Evolutionary conservation across 148 eudicot species (phyloP).

Genomic region (Rhododendron vialii): DNA sequence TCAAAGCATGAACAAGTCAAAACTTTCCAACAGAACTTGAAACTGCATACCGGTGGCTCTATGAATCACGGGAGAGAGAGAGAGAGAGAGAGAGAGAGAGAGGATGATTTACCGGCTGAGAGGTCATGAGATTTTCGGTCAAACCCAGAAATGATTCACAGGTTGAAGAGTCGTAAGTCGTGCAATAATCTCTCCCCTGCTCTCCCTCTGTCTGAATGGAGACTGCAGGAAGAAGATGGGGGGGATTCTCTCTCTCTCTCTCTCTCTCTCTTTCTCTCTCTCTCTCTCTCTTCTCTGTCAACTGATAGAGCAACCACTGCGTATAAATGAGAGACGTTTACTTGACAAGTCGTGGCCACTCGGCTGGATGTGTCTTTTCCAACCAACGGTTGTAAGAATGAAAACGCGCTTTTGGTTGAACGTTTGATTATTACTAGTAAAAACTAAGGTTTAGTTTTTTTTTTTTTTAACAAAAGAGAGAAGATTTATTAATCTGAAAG

Average conservation of each 20-base stretch:
- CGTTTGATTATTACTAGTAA: neutral
- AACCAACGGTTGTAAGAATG: neutral
- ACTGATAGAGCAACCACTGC: slow-evolving; percentile 1
- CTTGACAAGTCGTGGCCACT: neutral
- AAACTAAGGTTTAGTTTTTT: too few relatives aligned
- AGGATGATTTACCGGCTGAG: neutral
- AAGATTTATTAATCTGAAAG: too few relatives aligned
- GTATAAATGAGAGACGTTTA: neutral
- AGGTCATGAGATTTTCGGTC: slow-evolving; percentile 5
- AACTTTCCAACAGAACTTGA: neutral
- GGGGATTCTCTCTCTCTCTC: neutral
- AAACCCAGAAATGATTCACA: neutral
- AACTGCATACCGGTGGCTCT: neutral
- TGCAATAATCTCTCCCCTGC: neutral
- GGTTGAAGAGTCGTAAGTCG: neutral
- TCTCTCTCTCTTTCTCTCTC: neutral
- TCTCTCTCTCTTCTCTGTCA: neutral
- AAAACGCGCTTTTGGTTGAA: neutral
- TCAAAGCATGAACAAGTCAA: slow-evolving; percentile 1
- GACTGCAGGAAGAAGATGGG: neutral
- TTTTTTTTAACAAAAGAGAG: too few relatives aligned
- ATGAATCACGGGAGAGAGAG: neutral
- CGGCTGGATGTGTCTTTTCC: neutral
- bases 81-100: neutral
- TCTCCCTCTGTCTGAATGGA: slow-evolving; percentile 2